Evolutionary conservation across 176 grass and related monocot species (phyloP), one percentile per base, ranked within the genome.

Genomic region (Poa pratensis): DNA sequence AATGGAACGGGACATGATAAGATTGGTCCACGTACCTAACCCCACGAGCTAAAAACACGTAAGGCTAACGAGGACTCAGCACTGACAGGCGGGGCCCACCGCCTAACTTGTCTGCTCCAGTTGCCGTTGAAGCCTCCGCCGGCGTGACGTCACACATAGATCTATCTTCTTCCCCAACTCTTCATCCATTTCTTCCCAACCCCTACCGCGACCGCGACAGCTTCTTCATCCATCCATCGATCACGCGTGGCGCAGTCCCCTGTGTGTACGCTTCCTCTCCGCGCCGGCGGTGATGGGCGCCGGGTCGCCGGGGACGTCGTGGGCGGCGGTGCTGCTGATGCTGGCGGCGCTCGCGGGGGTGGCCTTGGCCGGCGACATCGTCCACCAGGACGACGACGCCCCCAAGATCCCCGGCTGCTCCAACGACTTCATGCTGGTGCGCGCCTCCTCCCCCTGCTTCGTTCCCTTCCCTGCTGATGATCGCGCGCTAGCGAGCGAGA

Each of bases 391-490:
- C 81, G 87, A 94, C 74, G 63, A 95, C 53, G 91, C 91, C 2
- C 96, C 93, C 12, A 98, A 98, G 96, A 88, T 94, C 34, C 93
- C 91, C 72, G 93, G 93, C 50, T 98, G 96, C 91, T 89, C 90
- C 78, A 98, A 98, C 83, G 84, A 92, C 80, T 98, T 96, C 83
- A 90, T 98, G 39, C 84, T 98, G 63, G 96, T 98, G 74, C 62
- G 54, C 3, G n/a, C 37, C 7, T 1, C 32, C 3, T 3, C 7
- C 35, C 64, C 11, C 20, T 34, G 5, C 4, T 24, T 43, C 3
- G 0, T 19, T 37, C 27, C 46, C 46, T 50, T 50, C 14, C 14
- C 3, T 50, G 48, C 48, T 48, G 12, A 3, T 14, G 12, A 14
- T 48, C 46, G 11, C 11, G 12, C 46, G 46, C 46, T 13, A 9